These are phyloP conservation scores for Tuber borchii DNA, from an alignment of 495 filamentous ascomycete genomes.

Conservation along the genomic window DNA sequence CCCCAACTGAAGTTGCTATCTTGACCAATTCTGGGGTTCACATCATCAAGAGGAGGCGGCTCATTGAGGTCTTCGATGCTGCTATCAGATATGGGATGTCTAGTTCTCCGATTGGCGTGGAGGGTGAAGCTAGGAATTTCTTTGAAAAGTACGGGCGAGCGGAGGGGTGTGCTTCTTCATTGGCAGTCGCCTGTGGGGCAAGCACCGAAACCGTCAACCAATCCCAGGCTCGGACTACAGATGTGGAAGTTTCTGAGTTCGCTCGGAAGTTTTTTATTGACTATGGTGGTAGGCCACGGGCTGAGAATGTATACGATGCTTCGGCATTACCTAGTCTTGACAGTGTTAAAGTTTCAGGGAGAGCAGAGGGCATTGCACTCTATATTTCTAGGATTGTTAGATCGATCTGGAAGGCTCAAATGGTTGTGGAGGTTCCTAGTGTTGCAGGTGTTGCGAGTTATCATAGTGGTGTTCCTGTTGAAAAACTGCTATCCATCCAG, in stretches of 20 bases:
- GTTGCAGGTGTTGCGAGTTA: conserved; percentile 45
- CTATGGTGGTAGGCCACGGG: conserved; percentile 72
- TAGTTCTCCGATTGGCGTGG: conserved; percentile 51
- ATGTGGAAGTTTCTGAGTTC: conserved; percentile 71
- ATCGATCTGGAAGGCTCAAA: conserved; percentile 68
- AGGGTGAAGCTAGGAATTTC: conserved; percentile 76
- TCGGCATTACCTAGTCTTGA: conserved; percentile 56
- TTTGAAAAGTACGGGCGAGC: conserved; percentile 72
- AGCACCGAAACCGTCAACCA: conserved; percentile 53
- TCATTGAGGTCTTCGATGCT: conserved; percentile 89
- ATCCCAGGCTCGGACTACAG: conserved; percentile 62
- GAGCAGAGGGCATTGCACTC: conserved; percentile 77
- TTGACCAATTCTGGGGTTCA: conserved; percentile 86
- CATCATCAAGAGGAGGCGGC: conserved; percentile 68
- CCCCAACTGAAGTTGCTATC: conserved; percentile 74
- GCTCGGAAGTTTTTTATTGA: conserved; percentile 85
- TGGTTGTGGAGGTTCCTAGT: conserved; percentile 44
- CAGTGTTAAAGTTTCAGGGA: conserved; percentile 74
- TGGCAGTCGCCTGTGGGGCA: conserved; percentile 91
- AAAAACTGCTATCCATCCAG: conserved; percentile 69
- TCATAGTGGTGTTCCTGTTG: conserved; percentile 54
- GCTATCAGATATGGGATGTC: conserved; percentile 59
- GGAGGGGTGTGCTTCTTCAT: conserved; percentile 79
- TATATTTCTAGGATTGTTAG: conserved; percentile 81
- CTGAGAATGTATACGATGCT: conserved; percentile 41